Evolutionary conservation across 495 filamentous ascomycete species (phyloP).

Genomic region (Viridothelium virens): DNA sequence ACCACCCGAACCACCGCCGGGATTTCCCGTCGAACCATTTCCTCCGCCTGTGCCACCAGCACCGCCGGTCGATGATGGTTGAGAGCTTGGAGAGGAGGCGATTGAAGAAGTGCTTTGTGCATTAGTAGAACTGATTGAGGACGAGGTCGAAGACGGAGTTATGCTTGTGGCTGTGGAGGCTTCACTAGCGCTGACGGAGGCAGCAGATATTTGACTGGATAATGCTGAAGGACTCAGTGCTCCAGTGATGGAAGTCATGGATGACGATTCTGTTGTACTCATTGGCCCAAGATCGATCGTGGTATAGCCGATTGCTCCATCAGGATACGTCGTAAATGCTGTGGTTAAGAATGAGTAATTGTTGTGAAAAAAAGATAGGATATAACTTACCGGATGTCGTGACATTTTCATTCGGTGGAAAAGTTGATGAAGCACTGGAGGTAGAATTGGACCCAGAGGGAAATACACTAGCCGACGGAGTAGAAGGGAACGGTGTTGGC

Average conservation of each 20-base stretch:
- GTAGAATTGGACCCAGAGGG: not conserved
- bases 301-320: not conserved
- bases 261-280: not conserved
- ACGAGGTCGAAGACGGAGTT: not conserved
- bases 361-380: not conserved
- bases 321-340: constrained; percentile 4
- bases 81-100: not conserved
- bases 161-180: not conserved
- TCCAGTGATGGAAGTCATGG: not conserved
- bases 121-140: not conserved
- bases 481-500: not conserved
- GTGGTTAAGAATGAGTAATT: not conserved
- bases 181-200: not conserved
- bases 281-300: not conserved
- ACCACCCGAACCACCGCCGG: not conserved
- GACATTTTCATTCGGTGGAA: constrained; percentile 1
- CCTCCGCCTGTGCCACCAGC: not conserved
- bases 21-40: not conserved
- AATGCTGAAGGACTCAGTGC: not conserved
- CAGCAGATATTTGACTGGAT: not conserved
- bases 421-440: not conserved
- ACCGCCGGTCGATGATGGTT: not conserved
- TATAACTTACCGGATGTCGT: not conserved
- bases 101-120: not conserved
- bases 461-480: not conserved